Percentiles rank a stretch among this genome's conserved stretches.
Conservation (phyloP, 2,329 filamentous ascomycete genomes). For the Monosporascus sp. region DNA sequence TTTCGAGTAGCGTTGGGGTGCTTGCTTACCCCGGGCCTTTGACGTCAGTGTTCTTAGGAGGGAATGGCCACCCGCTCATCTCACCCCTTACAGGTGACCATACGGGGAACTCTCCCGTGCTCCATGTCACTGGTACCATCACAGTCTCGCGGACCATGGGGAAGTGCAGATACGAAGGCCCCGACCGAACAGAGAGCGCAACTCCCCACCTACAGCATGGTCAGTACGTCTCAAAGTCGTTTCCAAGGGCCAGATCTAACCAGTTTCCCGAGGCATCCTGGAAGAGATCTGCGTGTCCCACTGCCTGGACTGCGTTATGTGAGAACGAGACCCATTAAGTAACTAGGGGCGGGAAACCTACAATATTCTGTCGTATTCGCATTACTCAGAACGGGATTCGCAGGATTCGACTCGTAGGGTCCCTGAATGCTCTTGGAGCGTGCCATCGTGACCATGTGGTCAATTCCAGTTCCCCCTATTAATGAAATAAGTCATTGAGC, state of each 20-base stretch:
- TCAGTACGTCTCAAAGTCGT: background rate
- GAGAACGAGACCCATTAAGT: background rate
- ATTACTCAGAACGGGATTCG: slow-evolving; percentile 43
- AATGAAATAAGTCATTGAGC: background rate
- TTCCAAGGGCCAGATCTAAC: slow-evolving; percentile 13
- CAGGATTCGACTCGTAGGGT: slow-evolving; percentile 37
- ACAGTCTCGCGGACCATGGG: slow-evolving; percentile 42
- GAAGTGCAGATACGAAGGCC: slow-evolving; percentile 31
- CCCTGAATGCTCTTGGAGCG: slow-evolving; percentile 36
- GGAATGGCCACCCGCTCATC: slow-evolving; percentile 30
- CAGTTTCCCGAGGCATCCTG: slow-evolving; percentile 39
- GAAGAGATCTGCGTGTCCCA: slow-evolving; percentile 54
- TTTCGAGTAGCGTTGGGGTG: slow-evolving; percentile 10
- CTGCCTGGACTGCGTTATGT: slow-evolving; percentile 38
- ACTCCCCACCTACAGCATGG: slow-evolving; percentile 31
- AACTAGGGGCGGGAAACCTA: slow-evolving; percentile 8
- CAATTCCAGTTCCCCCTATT: slow-evolving; percentile 40
- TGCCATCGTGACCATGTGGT: slow-evolving; percentile 46
- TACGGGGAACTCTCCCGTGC: slow-evolving; percentile 27
- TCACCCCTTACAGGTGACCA: slow-evolving; percentile 30
- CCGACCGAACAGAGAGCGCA: slow-evolving; percentile 36
- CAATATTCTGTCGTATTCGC: slow-evolving; percentile 38
- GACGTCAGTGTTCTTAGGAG: slow-evolving; percentile 10
- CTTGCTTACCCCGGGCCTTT: slow-evolving; percentile 21
- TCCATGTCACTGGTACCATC: slow-evolving; percentile 35